phyloP scores from a whole-genome alignment of 768 basidiomycete genomes.

The Gloeophyllum trabeum region DNA sequence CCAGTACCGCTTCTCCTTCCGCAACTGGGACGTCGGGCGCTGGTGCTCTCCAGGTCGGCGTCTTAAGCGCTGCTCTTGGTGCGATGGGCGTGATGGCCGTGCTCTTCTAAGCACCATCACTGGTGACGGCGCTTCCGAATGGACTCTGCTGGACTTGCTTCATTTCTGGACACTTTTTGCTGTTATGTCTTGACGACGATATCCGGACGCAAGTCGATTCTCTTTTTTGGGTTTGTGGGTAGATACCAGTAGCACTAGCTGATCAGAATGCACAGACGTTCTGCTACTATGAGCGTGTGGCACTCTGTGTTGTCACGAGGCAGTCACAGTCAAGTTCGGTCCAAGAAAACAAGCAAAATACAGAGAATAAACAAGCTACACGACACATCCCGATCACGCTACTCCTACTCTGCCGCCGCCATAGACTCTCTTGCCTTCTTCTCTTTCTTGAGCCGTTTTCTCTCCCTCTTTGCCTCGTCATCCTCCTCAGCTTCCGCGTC shows the following conservation, averaged over 20 bases:
- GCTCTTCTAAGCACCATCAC: conserved; percentile 11
- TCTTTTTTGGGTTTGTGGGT: neutral
- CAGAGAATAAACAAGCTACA: conserved; percentile 1
- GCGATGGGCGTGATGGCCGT: conserved; percentile 10
- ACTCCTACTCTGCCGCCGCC: conserved; percentile 19
- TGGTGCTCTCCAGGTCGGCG: conserved; percentile 5
- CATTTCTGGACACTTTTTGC: neutral
- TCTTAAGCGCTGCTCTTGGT: conserved; percentile 11
- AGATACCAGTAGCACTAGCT: neutral
- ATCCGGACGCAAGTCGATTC: neutral
- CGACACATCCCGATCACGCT: too few species aligned
- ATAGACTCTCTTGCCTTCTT: conserved; percentile 41
- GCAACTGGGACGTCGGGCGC: conserved; percentile 5
- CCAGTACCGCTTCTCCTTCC: conserved; percentile 11
- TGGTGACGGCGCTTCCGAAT: too few species aligned
- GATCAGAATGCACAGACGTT: neutral
- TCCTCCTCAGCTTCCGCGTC: conserved; percentile 31
- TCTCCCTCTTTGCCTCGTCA: conserved; percentile 49
- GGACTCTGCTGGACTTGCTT: neutral
- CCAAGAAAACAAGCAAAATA: too few species aligned
- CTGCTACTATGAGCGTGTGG: too few species aligned
- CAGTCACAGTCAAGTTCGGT: too few species aligned
- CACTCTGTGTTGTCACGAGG: too few species aligned
- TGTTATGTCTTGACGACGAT: neutral
- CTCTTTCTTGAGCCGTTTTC: conserved; percentile 59